Conservation (phyloP, 2,329 filamentous ascomycete species). For the Clarireedia sp. region DNA sequence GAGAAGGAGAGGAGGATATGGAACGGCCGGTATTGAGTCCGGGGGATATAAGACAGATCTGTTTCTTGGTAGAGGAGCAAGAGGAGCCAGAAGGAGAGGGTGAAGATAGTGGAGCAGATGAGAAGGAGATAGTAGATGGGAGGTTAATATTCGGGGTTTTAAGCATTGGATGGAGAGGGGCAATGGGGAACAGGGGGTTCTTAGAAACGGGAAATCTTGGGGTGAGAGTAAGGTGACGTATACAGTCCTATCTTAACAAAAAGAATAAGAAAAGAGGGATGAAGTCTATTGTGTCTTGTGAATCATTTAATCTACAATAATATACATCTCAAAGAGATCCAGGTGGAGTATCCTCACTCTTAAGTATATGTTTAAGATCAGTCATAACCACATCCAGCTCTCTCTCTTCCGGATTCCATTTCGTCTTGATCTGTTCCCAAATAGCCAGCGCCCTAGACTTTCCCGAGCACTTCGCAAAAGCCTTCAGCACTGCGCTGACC, state of each 20-base stretch:
- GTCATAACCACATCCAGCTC: slow-evolving; percentile 27
- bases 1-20: slow-evolving; percentile 30
- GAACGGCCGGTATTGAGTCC: slow-evolving; percentile 54
- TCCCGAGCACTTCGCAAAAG: slow-evolving; percentile 46
- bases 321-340: not conserved
- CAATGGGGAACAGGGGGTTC: slow-evolving; percentile 83
- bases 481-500: slow-evolving; percentile 51
- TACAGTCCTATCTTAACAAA: too few relatives aligned
- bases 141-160: slow-evolving; percentile 69
- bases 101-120: slow-evolving; percentile 11
- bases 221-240: slow-evolving; percentile 31
- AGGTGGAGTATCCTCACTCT: not conserved
- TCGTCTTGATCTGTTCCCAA: slow-evolving; percentile 27
- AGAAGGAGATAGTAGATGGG: slow-evolving; percentile 41
- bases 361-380: slow-evolving; percentile 11
- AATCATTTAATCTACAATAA: not conserved
- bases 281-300: not conserved
- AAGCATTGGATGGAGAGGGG: slow-evolving; percentile 78
- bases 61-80: slow-evolving; percentile 46
- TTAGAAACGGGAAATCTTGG: slow-evolving; percentile 79
- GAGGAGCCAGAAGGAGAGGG: slow-evolving; percentile 28
- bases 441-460: slow-evolving; percentile 21
- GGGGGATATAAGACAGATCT: slow-evolving; percentile 58
- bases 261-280: not conserved
- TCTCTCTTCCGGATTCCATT: slow-evolving; percentile 25